These are phyloP conservation scores for Beauveria australis DNA, from an alignment of 2,329 filamentous ascomycete genomes.

Conservation along the genomic window DNA sequence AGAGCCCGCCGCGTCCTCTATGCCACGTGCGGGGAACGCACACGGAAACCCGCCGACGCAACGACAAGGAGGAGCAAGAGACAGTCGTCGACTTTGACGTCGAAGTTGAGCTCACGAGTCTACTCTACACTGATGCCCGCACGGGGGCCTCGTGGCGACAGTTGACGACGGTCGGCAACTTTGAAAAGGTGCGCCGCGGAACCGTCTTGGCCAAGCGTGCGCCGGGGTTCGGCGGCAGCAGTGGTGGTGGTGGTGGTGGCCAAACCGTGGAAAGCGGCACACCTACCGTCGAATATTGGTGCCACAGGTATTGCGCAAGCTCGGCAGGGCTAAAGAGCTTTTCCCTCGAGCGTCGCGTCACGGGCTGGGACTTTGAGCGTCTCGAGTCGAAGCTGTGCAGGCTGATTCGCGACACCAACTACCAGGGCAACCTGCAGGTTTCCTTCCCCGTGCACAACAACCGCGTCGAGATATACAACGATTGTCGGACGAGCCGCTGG, in stretches of 20 bases:
- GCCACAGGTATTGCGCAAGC: conserved; percentile 56
- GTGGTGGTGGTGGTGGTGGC: conserved; percentile 9
- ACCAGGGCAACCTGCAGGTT: conserved; percentile 53
- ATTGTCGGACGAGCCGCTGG: conserved; percentile 54
- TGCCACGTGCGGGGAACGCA: conserved; percentile 48
- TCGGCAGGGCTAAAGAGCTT: conserved; percentile 50
- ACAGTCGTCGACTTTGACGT: conserved; percentile 52
- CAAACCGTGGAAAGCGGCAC: conserved; percentile 22
- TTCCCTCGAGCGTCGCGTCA: conserved; percentile 40
- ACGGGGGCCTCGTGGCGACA: conserved; percentile 32
- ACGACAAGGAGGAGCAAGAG: conserved; percentile 37
- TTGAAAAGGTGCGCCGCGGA: conserved; percentile 57
- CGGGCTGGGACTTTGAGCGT: conserved; percentile 51
- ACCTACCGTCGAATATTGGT: conserved; percentile 49
- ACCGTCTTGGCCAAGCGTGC: conserved; percentile 47
- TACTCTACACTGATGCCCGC: conserved; percentile 41
- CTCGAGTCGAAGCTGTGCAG: conserved; percentile 44
- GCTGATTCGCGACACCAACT: conserved; percentile 58
- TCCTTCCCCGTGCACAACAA: conserved; percentile 50
- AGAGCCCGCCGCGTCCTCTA: conserved; percentile 43
- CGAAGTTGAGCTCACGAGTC: conserved; percentile 48
- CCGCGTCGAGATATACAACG: conserved; percentile 55
- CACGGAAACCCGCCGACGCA: conserved; percentile 33
- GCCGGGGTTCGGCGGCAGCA: conserved; percentile 30
- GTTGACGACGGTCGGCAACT: conserved; percentile 46